Evolutionary conservation across 2,329 filamentous ascomycete species (phyloP), one percentile per base, ranked within the genome.

Genomic region (Cercospora beticola): DNA sequence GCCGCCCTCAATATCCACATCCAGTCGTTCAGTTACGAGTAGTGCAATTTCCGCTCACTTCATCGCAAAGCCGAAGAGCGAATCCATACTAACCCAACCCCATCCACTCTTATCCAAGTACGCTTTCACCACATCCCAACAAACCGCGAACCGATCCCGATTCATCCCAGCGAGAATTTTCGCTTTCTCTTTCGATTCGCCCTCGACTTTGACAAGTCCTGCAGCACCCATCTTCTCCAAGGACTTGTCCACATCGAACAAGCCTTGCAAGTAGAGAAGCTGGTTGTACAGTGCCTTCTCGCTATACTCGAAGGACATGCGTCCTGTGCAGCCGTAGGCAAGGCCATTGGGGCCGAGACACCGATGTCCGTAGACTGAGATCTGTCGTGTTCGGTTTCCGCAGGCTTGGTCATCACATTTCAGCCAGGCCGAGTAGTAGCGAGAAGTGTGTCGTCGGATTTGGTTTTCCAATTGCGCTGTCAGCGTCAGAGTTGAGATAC

Each of bases 211-310:
- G 18, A 75, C 74, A 36, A n/a, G 81, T 21, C 66, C 68, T 14
- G 60, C 67, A 61, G 73, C 72, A 18, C 71, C 70, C 65, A 78
- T 83, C 57, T 78, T 81, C 21, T 79, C 77, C 72, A 88, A 87
- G 14, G 91, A 91, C 81, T 92, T 93, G 70, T 98, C 94, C 3
- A 96, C 91, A 80, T 99, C 94, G 84, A 93, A 99, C 65, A 98
- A 81, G 60, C 86, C 86, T 31, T 91, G 87, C 78, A 94, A 91
- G 82, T 97, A 99, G 65, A 98, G 82, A 49, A 99, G 85, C 81
- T 99, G 95, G 79, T 97, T 98, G 82, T 97, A 98, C 68, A 98
- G 86, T 76, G 91, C 90, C 81, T 95, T 94, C 82, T 98, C 95
- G 0, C 87, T 86, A 76, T 92, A 90, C 81, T 96, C 93, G 78